Conservation (phyloP, 2,329 filamentous ascomycete genomes). For the Trichoderma sp. region DNA sequence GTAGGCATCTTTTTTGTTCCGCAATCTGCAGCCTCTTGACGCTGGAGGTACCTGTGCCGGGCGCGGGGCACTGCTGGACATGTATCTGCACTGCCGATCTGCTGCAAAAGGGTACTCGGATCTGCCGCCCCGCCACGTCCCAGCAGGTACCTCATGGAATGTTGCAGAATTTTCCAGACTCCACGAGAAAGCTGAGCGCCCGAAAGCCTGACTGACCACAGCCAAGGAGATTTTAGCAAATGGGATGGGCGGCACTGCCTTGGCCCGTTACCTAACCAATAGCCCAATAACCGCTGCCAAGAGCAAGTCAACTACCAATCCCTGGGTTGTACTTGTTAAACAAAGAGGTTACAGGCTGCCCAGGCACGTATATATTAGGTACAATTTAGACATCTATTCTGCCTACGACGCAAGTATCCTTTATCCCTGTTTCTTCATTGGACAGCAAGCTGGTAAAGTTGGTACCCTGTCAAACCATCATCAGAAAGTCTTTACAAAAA, state of each 20-base stretch:
- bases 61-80: constrained; percentile 3
- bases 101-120: constrained; percentile 14
- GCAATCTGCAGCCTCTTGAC: background rate
- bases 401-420: background rate
- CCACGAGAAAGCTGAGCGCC: constrained; percentile 11
- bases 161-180: constrained; percentile 32
- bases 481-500: background rate
- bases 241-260: background rate
- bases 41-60: constrained; percentile 6
- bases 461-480: background rate
- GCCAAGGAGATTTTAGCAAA: background rate
- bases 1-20: background rate
- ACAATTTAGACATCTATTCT: background rate
- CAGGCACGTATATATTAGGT: background rate
- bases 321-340: background rate
- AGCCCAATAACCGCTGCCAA: background rate
- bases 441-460: background rate
- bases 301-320: background rate
- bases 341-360: background rate
- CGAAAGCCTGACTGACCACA: background rate
- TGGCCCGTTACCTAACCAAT: background rate
- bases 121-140: constrained; percentile 24
- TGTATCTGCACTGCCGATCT: constrained; percentile 3
- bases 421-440: background rate
- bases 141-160: constrained; percentile 28